Conservation (phyloP, 1,284 basidiomycete species). For the Ceratobasidium theobromae region DNA sequence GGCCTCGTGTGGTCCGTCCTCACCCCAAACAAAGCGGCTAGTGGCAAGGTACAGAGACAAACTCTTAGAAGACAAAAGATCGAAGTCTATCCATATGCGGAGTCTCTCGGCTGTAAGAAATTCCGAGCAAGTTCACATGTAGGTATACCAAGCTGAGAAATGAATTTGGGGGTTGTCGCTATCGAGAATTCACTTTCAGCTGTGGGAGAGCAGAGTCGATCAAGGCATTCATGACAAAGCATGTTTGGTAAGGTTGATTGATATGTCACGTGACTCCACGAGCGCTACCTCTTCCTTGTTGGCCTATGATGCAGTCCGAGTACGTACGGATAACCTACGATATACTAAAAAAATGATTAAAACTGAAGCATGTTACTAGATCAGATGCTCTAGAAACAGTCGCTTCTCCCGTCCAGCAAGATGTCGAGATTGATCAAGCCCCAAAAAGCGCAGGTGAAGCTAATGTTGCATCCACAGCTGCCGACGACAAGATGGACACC, state of each 20-base stretch:
- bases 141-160: no score
- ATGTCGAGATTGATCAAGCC: neutral
- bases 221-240: no score
- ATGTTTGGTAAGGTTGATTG: neutral
- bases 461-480: slow-evolving; percentile 29
- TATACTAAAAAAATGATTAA: neutral
- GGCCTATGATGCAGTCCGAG: slow-evolving; percentile 23
- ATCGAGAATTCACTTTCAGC: no score
- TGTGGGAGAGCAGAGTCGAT: no score
- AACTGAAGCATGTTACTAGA: neutral
- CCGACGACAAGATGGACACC: slow-evolving; percentile 19
- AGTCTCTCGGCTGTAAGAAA: no score
- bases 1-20: no score
- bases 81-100: no score
- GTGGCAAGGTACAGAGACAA: no score
- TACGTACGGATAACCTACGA: neutral
- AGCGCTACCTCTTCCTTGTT: neutral
- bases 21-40: no score
- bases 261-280: slow-evolving; percentile 6
- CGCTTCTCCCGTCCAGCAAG: neutral
- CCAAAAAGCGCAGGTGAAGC: slow-evolving; percentile 19
- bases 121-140: no score
- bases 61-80: no score
- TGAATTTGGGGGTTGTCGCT: no score
- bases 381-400: neutral